Evolutionary conservation across 331 rosid genomes (phyloP).

Genomic region (Stylosanthes scabra): DNA sequence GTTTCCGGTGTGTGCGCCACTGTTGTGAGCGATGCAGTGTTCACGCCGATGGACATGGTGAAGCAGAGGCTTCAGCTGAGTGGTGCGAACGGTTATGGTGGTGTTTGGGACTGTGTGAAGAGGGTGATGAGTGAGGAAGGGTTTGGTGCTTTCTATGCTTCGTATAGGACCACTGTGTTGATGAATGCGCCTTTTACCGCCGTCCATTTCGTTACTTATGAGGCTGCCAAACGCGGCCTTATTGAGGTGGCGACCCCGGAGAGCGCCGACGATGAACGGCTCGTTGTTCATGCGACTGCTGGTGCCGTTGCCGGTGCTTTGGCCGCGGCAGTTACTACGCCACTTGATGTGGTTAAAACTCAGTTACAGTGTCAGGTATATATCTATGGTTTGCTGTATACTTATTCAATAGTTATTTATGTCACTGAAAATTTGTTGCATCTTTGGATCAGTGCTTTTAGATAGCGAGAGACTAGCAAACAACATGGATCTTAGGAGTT

Average conservation of each 20-base stretch:
- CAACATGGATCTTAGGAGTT: no score
- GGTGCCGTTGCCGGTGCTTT: conserved; percentile 94
- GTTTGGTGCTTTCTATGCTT: conserved; percentile 74
- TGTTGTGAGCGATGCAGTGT: conserved; percentile 82
- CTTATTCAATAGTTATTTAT: no score
- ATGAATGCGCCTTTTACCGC: conserved; percentile 99
- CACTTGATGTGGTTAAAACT: conserved; percentile 97
- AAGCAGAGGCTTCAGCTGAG: conserved; percentile 94
- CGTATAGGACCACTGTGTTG: conserved; percentile 83
- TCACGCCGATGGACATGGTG: conserved; percentile 99
- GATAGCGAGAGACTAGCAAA: no score
- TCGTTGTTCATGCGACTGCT: conserved; percentile 92
- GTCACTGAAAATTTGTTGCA: no score
- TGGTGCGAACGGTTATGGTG: conserved; percentile 70
- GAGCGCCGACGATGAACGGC: conserved; percentile 65
- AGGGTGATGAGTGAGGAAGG: conserved; percentile 88
- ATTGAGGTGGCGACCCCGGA: conserved; percentile 73
- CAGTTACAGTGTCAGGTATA: conserved; percentile 96
- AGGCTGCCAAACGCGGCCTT: conserved; percentile 71
- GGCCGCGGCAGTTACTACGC: conserved; percentile 86
- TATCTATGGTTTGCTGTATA: background rate
- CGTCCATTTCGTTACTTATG: conserved; percentile 84
- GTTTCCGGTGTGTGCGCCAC: conserved; percentile 90
- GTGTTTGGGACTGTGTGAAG: conserved; percentile 85
- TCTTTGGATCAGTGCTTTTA: no score